A percentile compares a stretch with the other conserved stretches of the same genome.
These are phyloP conservation scores for Nyctanthes arbortristis DNA, from an alignment of 257 asterid genomes.

Conservation along the genomic window DNA sequence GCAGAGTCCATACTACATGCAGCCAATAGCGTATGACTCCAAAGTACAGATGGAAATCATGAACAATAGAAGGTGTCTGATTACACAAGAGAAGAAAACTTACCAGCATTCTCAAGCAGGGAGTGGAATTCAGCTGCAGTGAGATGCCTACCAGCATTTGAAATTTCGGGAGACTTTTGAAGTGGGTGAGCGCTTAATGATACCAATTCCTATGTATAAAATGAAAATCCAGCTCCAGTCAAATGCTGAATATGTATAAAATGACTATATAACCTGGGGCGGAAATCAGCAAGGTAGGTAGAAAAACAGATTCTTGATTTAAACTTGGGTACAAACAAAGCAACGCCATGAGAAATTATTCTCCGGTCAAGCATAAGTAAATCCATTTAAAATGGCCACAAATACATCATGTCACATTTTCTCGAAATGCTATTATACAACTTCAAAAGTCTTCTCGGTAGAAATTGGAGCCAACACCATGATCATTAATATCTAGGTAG, in stretches of 20 bases:
- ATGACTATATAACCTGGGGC: no score
- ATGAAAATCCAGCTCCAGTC: constrained; percentile 44
- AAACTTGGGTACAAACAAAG: background rate
- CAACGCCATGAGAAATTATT: background rate
- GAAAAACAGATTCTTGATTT: background rate
- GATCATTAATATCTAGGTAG: background rate
- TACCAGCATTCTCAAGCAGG: constrained; percentile 76
- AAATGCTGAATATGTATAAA: no score
- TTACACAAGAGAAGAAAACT: constrained; percentile 22
- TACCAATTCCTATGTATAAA: constrained; percentile 78
- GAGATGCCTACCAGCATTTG: constrained; percentile 88
- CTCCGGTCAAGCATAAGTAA: background rate
- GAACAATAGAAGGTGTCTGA: background rate
- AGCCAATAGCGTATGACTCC: constrained; percentile 2
- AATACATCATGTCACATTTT: background rate
- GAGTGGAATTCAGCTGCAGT: constrained; percentile 90
- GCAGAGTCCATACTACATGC: background rate
- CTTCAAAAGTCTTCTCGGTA: background rate
- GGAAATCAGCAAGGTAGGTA: background rate
- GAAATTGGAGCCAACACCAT: background rate
- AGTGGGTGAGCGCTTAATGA: constrained; percentile 78
- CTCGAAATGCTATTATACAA: background rate
- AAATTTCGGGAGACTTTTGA: constrained; percentile 74
- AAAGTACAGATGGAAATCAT: background rate
- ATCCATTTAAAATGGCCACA: background rate